A percentile compares a stretch with the other conserved stretches of the same genome.
Evolutionary conservation across 345 rosid species (phyloP).

Genomic region (rapeseed (Brassica napus)): DNA sequence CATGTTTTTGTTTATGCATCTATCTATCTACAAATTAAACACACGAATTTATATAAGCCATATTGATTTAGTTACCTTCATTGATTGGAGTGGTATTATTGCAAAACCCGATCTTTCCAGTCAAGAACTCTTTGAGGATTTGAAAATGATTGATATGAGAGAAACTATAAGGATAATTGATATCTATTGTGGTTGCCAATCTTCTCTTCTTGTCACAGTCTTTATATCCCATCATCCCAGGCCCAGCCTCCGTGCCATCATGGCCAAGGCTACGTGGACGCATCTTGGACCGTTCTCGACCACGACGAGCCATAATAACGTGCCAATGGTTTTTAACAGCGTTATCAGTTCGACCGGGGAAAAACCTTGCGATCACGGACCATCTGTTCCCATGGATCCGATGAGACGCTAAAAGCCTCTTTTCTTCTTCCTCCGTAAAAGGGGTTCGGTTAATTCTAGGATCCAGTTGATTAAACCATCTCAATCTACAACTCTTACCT

Average conservation of each 20-base stretch:
- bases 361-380: conserved; percentile 83
- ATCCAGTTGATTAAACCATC: conserved; percentile 96
- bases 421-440: conserved; percentile 83
- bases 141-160: conserved; percentile 36
- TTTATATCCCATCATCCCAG: neutral
- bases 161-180: conserved; percentile 33
- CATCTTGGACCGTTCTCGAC: conserved; percentile 55
- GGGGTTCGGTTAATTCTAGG: conserved; percentile 83
- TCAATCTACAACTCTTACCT: conserved; percentile 95
- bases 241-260: neutral
- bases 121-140: conserved; percentile 32
- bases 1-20: conserved; percentile 1
- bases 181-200: conserved; percentile 10
- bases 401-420: conserved; percentile 66
- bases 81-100: neutral
- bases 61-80: conserved; percentile 25
- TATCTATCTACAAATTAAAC: neutral
- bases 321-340: conserved; percentile 98
- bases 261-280: conserved; percentile 38
- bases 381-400: conserved; percentile 83
- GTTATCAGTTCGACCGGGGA: conserved; percentile 90
- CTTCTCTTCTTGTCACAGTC: conserved; percentile 14
- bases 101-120: conserved; percentile 26
- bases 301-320: conserved; percentile 87
- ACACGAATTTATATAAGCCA: neutral